Evolutionary conservation across 257 asterid species (phyloP), one percentile per base, ranked within the genome.

Genomic region (Solanum chilense): DNA sequence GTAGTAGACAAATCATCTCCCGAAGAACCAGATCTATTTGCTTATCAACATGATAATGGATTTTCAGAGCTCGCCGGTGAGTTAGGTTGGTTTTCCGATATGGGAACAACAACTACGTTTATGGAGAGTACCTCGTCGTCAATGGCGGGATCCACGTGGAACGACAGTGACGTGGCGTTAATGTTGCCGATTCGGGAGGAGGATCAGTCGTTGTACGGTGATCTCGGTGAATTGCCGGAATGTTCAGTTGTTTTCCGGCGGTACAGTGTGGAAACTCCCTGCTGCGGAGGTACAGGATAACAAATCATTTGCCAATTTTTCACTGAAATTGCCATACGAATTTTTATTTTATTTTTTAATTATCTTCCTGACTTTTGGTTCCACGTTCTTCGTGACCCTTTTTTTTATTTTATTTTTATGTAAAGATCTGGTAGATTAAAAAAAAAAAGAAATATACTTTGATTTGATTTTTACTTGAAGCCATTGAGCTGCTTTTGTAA

Each of bases 151-250:
- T 92, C 97, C 77, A 14, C 91, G 1, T 93, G 98, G 94, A 83
- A 83, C 0, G 93, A 91, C 12, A 88, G 89, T 1, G 96, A 94
- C 31, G 88, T 89, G 78, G 91, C 93, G 15, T 58, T 86, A 64
- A 92, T 91, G 91, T 82, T 89, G 90, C 93, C 95, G 0, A 92
- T 95, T 4, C 89, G 93, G 18, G 98, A 95, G 16, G 98, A 95
- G 92, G 98, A 95, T 33, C 90, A 95, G 88, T 88, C 91, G 20
- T 70, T 95, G 84, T 95, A 91, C 14, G 98, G 98, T 13, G 98
- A 95, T 71, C 95, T 95, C 0, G 98, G 97, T 3, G 98, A 95
- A 90, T 82, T 95, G 90, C 98, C 98, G 70, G 98, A 95, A 69
- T 95, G 88, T 15, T 89, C 95, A 5, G 86, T 91, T 90, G 98